These are phyloP conservation scores for Mortierella antarctica DNA, from an alignment of 192 early-diverging fungal species.

Conservation along the genomic window DNA sequence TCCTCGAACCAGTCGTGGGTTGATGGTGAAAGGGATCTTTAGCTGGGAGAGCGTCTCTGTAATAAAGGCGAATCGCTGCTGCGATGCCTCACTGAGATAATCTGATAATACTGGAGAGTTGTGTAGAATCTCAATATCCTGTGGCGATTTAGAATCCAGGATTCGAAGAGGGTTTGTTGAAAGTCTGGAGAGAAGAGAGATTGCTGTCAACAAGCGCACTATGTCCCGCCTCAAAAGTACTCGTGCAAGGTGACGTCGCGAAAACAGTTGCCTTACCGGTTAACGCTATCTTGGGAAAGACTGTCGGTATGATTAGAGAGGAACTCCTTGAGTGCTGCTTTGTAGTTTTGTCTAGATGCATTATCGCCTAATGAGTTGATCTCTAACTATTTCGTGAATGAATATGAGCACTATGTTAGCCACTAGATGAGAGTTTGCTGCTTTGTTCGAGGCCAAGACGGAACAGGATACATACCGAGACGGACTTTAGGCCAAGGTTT, in stretches of 20 bases:
- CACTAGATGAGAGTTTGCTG: not conserved
- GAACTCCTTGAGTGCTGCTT: constrained; percentile 57
- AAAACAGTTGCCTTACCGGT: constrained; percentile 29
- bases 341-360: constrained; percentile 55
- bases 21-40: constrained; percentile 62
- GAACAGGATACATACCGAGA: constrained; percentile 8
- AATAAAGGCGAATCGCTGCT: constrained; percentile 61
- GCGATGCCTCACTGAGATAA: constrained; percentile 53
- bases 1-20: constrained; percentile 68
- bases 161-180: constrained; percentile 70
- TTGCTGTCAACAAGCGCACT: not conserved
- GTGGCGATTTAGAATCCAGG: constrained; percentile 69
- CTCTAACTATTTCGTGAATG: constrained; percentile 36
- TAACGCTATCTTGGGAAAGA: constrained; percentile 64
- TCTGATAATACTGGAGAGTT: constrained; percentile 57
- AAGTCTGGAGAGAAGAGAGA: constrained; percentile 37
- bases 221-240: not conserved
- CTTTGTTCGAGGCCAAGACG: too few species aligned
- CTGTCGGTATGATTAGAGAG: constrained; percentile 38
- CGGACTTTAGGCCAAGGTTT: constrained; percentile 39
- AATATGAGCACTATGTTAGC: too few species aligned
- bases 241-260: not conserved
- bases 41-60: constrained; percentile 52
- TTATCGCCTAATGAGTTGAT: constrained; percentile 58
- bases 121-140: constrained; percentile 56